Evolutionary conservation across 2,329 filamentous ascomycete genomes (phyloP), one percentile per base, ranked within the genome.

Genomic region (Thelonectria blattea): DNA sequence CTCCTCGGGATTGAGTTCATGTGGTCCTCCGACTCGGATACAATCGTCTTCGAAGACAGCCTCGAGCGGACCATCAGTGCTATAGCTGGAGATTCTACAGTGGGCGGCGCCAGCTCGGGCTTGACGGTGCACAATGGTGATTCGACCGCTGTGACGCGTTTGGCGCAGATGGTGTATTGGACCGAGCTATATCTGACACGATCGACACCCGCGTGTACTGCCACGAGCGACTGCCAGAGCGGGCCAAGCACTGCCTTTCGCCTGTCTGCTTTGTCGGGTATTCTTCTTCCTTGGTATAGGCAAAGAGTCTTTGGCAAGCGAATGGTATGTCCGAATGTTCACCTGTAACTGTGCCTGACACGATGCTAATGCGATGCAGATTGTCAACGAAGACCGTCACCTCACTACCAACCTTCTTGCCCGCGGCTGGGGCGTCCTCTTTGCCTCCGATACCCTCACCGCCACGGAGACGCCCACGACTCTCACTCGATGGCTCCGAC

Each of bases 361-460:
- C 8, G 27, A 30, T 30, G 27, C 27, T 30, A 30, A 30, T 30
- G 2, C 27, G 8, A 30, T 17, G 22, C 42, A 68, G 64, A 70
- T 70, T 39, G 67, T 70, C 56, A 70, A 70, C 58, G 68, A 70
- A 22, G 68, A 70, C 43, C 62, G 68, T 5, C 67, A 69, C 43
- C 58, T 70, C n/a, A 70, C 68, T 3, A 70, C 68, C 11, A 67
- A 68, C 37, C 68, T 70, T 5, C 65, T 70, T 7, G 39, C 48
- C 8, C 66, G 67, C 14, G 68, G 68, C 47, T 73, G 71, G 71
- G 70, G 71, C 18, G 68, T 67, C 8, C 62, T 68, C 18, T 72
- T 72, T 52, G 67, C 71, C n/a, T 65, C 68, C 3, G 70, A 70
- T 52, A 70, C 70, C 7, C 61, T 68, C 9, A 60, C 67, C 1